Base-by-base conservation (phyloP, 441 rosid species). In the Eutrema salsugineum region DNA sequence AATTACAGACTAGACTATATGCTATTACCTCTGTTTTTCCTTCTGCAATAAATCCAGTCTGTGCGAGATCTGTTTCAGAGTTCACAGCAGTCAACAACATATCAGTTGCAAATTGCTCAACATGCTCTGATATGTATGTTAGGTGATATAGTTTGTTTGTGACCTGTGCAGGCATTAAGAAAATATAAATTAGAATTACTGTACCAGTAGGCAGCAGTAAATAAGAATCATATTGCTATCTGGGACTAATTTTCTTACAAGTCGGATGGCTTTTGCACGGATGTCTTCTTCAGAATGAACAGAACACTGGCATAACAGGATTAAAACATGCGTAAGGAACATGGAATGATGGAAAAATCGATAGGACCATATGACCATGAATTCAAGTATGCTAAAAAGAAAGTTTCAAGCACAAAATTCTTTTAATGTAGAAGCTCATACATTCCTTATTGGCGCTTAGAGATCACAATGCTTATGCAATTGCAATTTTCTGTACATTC, bases 141-240 rank as follows among this genome's bases (percentile, higher is more conserved):
- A 96, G 80, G 80, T 85, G 98, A 88, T 85, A 94, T 63, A 96
- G 96, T 83, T 96, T 94, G 83, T 96, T 96, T 20, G 99, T 89
- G 75, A 94, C 99, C 99, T 96, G 82, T 68, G 69, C 83, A 85
- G 42, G 81, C 67, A 80, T 63, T 68, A 54, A 57, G 47, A 70
- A 54, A 62, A 46, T 62, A 75, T 27, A 28, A 10, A 69, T 66
- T 53, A 50, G 47, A 72, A 78, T 15, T 36, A 56, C 17, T 53
- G 35, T 48, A 59, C 32, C 66, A 72, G 68, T 8, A 59, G 35
- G 24, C 66, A 72, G 68, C 10, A 59, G 35, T 63, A 61, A 38
- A 50, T 47, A 56, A 65, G 40, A 59, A 38, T 42, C 35, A 72
- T 51, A 51, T 12, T 47, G 46, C 36, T 50, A 64, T 65, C 59